phyloP scores from a whole-genome alignment of 495 filamentous ascomycete species.

The Podospora pseudopauciseta region DNA sequence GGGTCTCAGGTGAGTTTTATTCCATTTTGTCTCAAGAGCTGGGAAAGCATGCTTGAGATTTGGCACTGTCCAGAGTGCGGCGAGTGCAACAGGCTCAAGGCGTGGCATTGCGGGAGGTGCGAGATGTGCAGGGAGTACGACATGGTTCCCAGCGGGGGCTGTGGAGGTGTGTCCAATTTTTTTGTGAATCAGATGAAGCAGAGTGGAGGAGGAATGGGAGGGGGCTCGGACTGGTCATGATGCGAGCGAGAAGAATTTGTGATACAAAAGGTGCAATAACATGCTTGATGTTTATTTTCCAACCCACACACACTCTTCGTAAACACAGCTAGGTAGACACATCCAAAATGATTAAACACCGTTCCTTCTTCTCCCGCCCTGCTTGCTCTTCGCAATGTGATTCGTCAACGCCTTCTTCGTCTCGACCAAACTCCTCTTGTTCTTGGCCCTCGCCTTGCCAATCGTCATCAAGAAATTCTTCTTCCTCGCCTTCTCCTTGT shows the following conservation, averaged over 20 bases:
- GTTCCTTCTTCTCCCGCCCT: constrained; percentile 79
- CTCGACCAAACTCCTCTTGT: constrained; percentile 86
- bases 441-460: constrained; percentile 87
- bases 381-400: constrained; percentile 79
- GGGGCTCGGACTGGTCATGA: not conserved
- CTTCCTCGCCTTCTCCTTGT: constrained; percentile 91
- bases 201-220: not conserved
- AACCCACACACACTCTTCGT: not conserved
- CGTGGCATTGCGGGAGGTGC: not conserved
- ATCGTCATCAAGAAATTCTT: constrained; percentile 99
- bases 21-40: no score
- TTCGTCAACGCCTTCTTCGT: constrained; percentile 72
- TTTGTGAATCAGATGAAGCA: not conserved
- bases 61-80: no score
- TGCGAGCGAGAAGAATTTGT: not conserved
- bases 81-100: no score
- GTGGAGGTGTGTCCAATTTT: not conserved
- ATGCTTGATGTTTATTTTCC: not conserved
- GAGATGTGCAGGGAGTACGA: not conserved
- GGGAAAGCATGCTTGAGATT: no score
- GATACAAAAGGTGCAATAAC: not conserved
- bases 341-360: constrained; percentile 14
- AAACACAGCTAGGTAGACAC: not conserved
- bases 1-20: no score
- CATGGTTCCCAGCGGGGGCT: not conserved